Evolutionary conservation across 257 asterid genomes (phyloP).

Genomic region (Nicotiana benthamiana): DNA sequence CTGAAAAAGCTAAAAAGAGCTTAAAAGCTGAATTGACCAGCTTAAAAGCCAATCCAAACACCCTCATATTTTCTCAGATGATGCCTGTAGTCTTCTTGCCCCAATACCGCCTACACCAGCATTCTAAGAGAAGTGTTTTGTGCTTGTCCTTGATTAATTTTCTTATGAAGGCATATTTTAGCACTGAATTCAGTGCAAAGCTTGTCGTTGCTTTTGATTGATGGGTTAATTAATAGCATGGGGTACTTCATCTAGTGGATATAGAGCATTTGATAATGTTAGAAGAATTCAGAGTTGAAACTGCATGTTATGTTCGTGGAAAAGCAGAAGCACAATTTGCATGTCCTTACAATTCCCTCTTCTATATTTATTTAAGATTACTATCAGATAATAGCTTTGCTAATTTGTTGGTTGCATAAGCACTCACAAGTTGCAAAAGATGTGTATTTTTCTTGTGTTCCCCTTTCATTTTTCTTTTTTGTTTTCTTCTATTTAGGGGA

Average conservation of each 20-base stretch:
- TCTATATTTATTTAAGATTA: neutral
- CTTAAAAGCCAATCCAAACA: no score
- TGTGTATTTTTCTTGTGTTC: neutral
- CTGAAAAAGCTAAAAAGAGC: no score
- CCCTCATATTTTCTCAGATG: neutral
- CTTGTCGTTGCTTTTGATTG: neutral
- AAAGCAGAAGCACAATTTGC: neutral
- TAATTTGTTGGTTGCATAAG: neutral
- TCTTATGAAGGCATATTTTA: neutral
- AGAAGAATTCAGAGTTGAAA: neutral
- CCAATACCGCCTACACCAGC: neutral
- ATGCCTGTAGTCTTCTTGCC: neutral
- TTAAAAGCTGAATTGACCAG: no score
- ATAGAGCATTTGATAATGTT: neutral
- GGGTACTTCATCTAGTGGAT: neutral
- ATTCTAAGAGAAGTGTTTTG: neutral
- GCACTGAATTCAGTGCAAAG: neutral
- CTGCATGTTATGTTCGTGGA: neutral
- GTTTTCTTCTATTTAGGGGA: neutral
- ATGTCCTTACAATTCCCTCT: neutral
- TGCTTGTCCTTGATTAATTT: neutral
- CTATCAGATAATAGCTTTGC: neutral
- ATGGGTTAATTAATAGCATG: neutral
- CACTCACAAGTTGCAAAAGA: neutral
- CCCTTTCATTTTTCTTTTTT: neutral